Conservation (phyloP, 2,329 filamentous ascomycete species). For the Fusarium staphyleae region DNA sequence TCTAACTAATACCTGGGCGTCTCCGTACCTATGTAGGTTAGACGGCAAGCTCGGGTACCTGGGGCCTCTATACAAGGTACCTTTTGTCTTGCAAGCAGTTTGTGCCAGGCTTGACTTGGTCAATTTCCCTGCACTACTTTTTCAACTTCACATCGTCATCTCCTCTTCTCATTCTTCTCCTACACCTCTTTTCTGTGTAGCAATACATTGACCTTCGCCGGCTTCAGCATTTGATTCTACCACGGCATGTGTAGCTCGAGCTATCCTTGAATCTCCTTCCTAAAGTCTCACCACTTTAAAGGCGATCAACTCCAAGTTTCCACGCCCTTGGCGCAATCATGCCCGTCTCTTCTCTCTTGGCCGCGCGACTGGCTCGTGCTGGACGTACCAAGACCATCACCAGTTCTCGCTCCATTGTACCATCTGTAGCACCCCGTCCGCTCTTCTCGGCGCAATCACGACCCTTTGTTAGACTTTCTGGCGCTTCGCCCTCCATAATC, state of each 20-base stretch:
- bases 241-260: slow-evolving; percentile 17
- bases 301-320: slow-evolving; percentile 7
- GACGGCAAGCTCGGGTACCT: too few relatives aligned
- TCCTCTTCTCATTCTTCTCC: not conserved
- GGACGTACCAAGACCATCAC: slow-evolving; percentile 19
- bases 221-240: slow-evolving; percentile 3
- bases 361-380: slow-evolving; percentile 36
- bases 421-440: slow-evolving; percentile 22
- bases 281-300: slow-evolving; percentile 1
- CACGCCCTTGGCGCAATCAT: slow-evolving; percentile 21
- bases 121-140: not conserved
- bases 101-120: not conserved
- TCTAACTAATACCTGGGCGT: too few relatives aligned
- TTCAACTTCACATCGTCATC: not conserved
- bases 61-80: slow-evolving; percentile 1
- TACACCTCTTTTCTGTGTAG: not conserved
- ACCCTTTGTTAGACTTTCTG: slow-evolving; percentile 34
- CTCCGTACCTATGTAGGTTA: slow-evolving; percentile 22
- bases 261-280: slow-evolving; percentile 9
- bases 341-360: slow-evolving; percentile 35
- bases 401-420: slow-evolving; percentile 22
- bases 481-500: slow-evolving; percentile 21
- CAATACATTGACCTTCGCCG: slow-evolving; percentile 17
- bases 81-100: not conserved
- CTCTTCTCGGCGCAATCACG: slow-evolving; percentile 21